Evolutionary conservation across 2,329 filamentous ascomycete genomes (phyloP).

Genomic region (Alternaria dauci): DNA sequence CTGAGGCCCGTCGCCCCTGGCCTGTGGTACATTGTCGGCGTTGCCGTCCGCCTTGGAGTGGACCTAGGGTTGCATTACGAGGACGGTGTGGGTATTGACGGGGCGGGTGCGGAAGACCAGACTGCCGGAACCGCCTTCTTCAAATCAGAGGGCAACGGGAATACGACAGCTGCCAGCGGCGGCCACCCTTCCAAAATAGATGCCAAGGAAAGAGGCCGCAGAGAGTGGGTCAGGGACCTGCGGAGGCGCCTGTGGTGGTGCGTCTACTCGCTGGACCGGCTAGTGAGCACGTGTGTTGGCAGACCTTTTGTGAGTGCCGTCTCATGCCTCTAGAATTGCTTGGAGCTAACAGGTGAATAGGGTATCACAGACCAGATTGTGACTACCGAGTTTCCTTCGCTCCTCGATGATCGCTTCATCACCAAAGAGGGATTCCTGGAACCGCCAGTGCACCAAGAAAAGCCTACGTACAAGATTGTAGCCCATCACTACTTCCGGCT

Average conservation of each 20-base stretch:
- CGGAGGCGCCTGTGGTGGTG: conserved; percentile 94
- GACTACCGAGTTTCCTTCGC: conserved; percentile 91
- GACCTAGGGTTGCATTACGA: conserved; percentile 94
- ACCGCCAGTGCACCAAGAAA: conserved; percentile 63
- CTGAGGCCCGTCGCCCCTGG: conserved; percentile 91
- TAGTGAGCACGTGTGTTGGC: conserved; percentile 93
- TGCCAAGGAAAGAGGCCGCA: conserved; percentile 68
- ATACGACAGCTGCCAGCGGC: conserved; percentile 25
- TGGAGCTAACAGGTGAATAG: conserved; percentile 22
- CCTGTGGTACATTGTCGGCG: conserved; percentile 96
- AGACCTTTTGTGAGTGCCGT: conserved; percentile 72
- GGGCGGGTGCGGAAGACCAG: conserved; percentile 48
- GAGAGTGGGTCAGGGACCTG: conserved; percentile 86
- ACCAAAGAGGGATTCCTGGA: conserved; percentile 77
- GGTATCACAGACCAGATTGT: conserved; percentile 94
- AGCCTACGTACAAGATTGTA: conserved; percentile 87
- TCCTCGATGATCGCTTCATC: conserved; percentile 88
- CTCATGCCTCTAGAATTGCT: neutral
- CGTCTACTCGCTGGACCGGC: conserved; percentile 92
- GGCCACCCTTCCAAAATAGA: conserved; percentile 52
- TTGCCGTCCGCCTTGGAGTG: conserved; percentile 87
- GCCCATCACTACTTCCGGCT: conserved; percentile 92
- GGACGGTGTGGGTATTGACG: conserved; percentile 75
- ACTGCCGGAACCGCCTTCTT: conserved; percentile 31
- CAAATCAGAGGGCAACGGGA: conserved; percentile 47